Evolutionary conservation across 2,329 filamentous ascomycete species (phyloP).

Genomic region (Cyphellophora attinorum): DNA sequence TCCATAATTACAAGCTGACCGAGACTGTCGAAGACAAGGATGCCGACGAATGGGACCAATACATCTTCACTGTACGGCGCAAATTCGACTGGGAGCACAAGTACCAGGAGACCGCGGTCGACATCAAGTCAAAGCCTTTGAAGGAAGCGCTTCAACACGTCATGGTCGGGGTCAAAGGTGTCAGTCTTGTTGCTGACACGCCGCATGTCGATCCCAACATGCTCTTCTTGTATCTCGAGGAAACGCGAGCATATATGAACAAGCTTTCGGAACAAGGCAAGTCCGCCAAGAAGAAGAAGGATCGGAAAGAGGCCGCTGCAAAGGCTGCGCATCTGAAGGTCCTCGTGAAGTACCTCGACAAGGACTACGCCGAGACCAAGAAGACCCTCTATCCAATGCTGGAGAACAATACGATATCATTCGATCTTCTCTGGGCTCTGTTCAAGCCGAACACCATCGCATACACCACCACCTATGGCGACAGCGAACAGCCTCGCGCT

Average conservation of each 20-base stretch:
- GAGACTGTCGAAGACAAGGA: constrained; percentile 57
- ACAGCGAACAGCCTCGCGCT: constrained; percentile 64
- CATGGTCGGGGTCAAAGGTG: constrained; percentile 66
- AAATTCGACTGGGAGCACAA: constrained; percentile 80
- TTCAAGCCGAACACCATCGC: constrained; percentile 73
- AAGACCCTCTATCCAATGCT: constrained; percentile 74
- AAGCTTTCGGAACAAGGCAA: constrained; percentile 56
- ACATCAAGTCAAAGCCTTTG: constrained; percentile 75
- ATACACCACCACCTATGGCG: constrained; percentile 68
- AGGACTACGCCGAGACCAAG: constrained; percentile 69
- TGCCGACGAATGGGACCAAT: constrained; percentile 62
- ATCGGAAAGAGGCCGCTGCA: constrained; percentile 21
- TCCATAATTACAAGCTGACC: constrained; percentile 58
- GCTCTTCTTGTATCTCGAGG: constrained; percentile 68
- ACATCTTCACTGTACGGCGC: constrained; percentile 72
- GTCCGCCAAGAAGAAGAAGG: constrained; percentile 41
- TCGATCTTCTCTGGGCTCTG: constrained; percentile 50
- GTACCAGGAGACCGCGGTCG: constrained; percentile 63
- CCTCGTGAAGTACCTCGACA: constrained; percentile 66
- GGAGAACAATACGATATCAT: constrained; percentile 53
- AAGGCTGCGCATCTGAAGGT: constrained; percentile 52
- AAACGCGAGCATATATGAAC: constrained; percentile 57
- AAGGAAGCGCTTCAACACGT: constrained; percentile 61
- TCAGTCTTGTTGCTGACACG: constrained; percentile 71
- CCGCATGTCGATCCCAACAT: constrained; percentile 64